Evolutionary conservation across 2,329 filamentous ascomycete species (phyloP).

Genomic region (Fusarium tanahbumbuense): DNA sequence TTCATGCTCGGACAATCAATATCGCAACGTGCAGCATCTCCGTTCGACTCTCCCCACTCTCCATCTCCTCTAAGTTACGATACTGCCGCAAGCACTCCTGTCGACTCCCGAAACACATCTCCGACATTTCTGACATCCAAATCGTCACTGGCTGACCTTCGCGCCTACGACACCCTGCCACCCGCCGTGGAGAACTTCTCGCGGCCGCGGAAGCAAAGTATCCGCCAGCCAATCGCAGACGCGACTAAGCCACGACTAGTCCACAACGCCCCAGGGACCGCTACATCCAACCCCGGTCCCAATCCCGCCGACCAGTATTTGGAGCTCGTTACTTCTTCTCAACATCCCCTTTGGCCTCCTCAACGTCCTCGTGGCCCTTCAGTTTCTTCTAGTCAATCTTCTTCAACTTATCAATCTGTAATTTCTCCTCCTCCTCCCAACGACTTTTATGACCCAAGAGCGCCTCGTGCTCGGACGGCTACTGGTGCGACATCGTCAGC

Average conservation of each 20-base stretch:
- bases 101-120: constrained; percentile 46
- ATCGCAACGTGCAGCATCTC: constrained; percentile 39
- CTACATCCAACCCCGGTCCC: constrained; percentile 40
- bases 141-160: constrained; percentile 50
- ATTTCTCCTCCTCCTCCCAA: constrained; percentile 54
- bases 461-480: constrained; percentile 46
- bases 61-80: constrained; percentile 43
- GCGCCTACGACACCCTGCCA: constrained; percentile 52
- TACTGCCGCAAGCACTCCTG: constrained; percentile 37
- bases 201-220: constrained; percentile 66
- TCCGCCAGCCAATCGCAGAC: constrained; percentile 57
- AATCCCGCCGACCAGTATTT: constrained; percentile 48
- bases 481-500: constrained; percentile 40
- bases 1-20: constrained; percentile 43
- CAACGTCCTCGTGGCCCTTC: constrained; percentile 59
- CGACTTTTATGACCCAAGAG: constrained; percentile 54
- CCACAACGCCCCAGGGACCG: constrained; percentile 32
- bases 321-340: constrained; percentile 47
- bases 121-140: constrained; percentile 49
- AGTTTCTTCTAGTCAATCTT: constrained; percentile 60
- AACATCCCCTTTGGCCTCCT: constrained; percentile 54
- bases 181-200: constrained; percentile 68
- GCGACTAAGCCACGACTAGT: constrained; percentile 47
- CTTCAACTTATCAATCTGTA: constrained; percentile 53
- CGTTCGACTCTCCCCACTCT: constrained; percentile 45